phyloP scores from a whole-genome alignment of 2,329 filamentous ascomycete genomes.

The Cryphonectria carpinicola region DNA sequence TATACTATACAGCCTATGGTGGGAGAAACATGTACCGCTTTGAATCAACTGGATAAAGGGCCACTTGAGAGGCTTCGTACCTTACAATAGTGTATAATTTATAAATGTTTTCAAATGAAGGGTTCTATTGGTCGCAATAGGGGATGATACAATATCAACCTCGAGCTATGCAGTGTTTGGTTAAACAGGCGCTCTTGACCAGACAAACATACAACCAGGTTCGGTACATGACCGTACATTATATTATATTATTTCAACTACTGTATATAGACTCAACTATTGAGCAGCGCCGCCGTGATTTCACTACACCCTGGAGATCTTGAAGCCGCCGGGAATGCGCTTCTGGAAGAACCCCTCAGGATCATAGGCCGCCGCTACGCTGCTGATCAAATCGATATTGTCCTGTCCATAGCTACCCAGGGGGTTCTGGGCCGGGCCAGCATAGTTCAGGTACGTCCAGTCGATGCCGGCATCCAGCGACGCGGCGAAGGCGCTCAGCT shows the following conservation, averaged over 20 bases:
- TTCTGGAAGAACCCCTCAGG: neutral
- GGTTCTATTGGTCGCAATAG: neutral
- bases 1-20: neutral
- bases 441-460: constrained; percentile 12
- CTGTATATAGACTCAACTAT: neutral
- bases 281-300: neutral
- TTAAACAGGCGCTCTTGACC: neutral
- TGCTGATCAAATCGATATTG: neutral
- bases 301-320: neutral
- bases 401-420: neutral
- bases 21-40: neutral
- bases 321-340: neutral
- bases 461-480: constrained; percentile 1
- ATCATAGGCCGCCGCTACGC: neutral
- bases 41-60: neutral
- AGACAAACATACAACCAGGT: neutral
- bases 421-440: neutral
- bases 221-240: neutral
- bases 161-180: neutral
- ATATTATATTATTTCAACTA: neutral
- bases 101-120: neutral
- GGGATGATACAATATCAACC: neutral
- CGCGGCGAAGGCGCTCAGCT: neutral
- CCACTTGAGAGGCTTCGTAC: neutral
- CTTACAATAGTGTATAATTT: neutral